A percentile compares a stretch with the other conserved stretches of the same genome.
Conservation (phyloP, 202 grass and related monocot genomes). For the Tripidium arundinaceum region DNA sequence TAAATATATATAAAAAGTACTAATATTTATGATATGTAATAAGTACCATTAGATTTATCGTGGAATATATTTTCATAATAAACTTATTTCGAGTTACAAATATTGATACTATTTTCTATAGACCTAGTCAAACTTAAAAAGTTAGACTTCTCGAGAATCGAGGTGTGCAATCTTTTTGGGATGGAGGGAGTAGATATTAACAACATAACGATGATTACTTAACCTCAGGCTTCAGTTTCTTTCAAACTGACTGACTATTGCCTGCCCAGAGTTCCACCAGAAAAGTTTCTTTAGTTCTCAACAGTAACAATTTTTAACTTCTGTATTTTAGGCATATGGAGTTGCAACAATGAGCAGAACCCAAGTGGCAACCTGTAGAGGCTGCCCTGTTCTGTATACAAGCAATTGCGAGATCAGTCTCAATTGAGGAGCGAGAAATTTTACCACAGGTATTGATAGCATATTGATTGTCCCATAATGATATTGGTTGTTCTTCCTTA, state of each 20-base stretch:
- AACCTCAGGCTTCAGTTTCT: slow-evolving; percentile 15
- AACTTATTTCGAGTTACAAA: no score
- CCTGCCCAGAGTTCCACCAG: background rate
- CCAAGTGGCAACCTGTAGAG: slow-evolving; percentile 91
- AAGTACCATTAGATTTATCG: no score
- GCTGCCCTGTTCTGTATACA: slow-evolving; percentile 91
- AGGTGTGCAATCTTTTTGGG: no score
- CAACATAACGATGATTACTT: background rate
- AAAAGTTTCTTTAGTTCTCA: background rate
- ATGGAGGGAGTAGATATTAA: no score
- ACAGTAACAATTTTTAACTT: slow-evolving; percentile 19
- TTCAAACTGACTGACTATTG: slow-evolving; percentile 11
- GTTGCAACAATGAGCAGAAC: slow-evolving; percentile 42
- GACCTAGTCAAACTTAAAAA: no score
- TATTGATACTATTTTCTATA: no score
- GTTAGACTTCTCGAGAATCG: no score
- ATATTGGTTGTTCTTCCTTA: background rate
- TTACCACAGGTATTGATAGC: slow-evolving; percentile 65
- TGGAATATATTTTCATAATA: no score
- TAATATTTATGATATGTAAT: background rate
- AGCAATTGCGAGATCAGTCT: slow-evolving; percentile 83
- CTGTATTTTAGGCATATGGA: slow-evolving; percentile 63
- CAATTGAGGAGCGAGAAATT: slow-evolving; percentile 76
- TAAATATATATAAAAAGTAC: no score
- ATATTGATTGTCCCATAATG: background rate